Percentiles rank a stretch among this genome's conserved stretches.
These are phyloP conservation scores for Trichosanthes truncata DNA, from an alignment of 306 rosid species.

Conservation along the genomic window DNA sequence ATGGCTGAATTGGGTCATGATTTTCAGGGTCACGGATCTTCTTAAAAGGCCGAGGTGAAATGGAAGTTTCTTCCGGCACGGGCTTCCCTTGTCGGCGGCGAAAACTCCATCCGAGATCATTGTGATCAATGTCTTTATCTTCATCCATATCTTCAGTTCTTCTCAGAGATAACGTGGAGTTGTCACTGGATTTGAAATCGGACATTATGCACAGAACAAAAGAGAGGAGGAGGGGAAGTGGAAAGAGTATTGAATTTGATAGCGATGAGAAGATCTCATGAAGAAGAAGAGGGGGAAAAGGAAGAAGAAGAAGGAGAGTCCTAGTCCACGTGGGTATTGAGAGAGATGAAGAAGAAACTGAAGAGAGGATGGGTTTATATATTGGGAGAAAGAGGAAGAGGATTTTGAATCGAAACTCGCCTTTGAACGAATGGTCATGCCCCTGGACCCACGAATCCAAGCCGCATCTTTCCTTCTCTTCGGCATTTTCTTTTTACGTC, in stretches of 20 bases:
- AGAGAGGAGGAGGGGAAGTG: background rate
- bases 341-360: background rate
- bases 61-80: slow-evolving; percentile 42
- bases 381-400: background rate
- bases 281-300: background rate
- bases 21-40: slow-evolving; percentile 59
- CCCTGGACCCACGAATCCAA: slow-evolving; percentile 12
- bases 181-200: background rate
- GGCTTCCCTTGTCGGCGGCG: slow-evolving; percentile 43
- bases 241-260: background rate
- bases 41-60: slow-evolving; percentile 58
- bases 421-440: background rate
- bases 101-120: slow-evolving; percentile 11
- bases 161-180: background rate
- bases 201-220: background rate
- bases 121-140: background rate
- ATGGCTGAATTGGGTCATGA: slow-evolving; percentile 20
- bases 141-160: background rate
- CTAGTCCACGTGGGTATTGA: background rate
- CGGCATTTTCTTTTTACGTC: background rate
- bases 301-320: background rate
- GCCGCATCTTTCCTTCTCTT: background rate
- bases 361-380: background rate
- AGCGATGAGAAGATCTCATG: background rate
- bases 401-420: background rate